Evolutionary conservation across 2,329 filamentous ascomycete species (phyloP), one percentile per base, ranked within the genome.

Genomic region (Venturia pyrina): DNA sequence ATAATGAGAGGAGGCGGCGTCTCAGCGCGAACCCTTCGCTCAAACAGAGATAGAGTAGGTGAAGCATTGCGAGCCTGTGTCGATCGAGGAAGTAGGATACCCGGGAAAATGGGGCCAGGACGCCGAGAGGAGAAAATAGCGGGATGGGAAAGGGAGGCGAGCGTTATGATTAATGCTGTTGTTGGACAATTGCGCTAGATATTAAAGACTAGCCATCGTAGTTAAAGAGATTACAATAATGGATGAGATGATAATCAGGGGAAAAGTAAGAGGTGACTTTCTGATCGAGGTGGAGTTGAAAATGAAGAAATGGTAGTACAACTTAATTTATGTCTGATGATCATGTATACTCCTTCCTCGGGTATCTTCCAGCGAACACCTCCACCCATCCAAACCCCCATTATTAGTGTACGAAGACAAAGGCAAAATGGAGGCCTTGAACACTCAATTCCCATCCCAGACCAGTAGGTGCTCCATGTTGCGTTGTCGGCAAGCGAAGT

Each of bases 391-490:
- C 48, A 15, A 53, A 53, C 15, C 5, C 19, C n/a, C 46, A 8
- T 15, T 28, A 5, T 15, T 11, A 21, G 1, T 98, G 93, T 57
- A 97, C 87, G 75, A 99, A 98, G 1, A 98, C 81, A 76, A 99
- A 99, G 46, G 85, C 83, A 73, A 99, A 98, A 78, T 96, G 98
- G 77, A 91, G 97, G 63, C 86, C 84, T 75, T 98, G 93, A 0
- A 98, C 90, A n/a, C 88, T 88, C 69, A 96, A 84, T 65, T 91
- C 85, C 68, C 87, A 85, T 62, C 90, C 85, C 66, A 89, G 88
- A 0, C 90, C 90, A 0, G 93, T 97, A 70, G 93, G 90, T 50
- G 88, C 86, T 32, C 93, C 93, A 73, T 90, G 89, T 66, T 89
- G 82, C 62, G 80, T 81, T 28, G 90, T 88, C 10, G 97, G 78